Evolutionary conservation across 2,329 filamentous ascomycete genomes (phyloP).

Genomic region (Pezicula neosporulosa): DNA sequence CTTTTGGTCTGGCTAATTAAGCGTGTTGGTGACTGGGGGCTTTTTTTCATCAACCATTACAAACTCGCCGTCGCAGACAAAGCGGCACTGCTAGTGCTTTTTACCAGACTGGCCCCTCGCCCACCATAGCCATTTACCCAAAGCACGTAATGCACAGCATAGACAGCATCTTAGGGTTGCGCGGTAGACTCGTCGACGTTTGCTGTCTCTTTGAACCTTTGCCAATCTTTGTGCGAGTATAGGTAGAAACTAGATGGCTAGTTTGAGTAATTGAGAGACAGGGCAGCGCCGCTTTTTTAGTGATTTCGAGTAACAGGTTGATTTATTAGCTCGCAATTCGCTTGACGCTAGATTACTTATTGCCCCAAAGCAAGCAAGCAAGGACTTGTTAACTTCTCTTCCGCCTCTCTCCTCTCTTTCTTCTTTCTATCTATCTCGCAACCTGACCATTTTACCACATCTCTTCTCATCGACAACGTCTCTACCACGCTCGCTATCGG

Average conservation of each 20-base stretch:
- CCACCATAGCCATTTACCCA: background rate
- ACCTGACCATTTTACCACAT: background rate
- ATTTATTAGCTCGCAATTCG: background rate
- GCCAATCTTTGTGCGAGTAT: no score
- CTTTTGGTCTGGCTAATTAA: background rate
- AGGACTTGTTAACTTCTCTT: constrained; percentile 1
- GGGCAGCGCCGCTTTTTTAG: no score
- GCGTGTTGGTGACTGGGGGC: background rate
- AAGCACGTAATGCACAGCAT: background rate
- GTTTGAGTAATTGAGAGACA: no score
- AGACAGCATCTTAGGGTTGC: no score
- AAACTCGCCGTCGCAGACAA: no score
- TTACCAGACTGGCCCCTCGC: no score
- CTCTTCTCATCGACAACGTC: background rate
- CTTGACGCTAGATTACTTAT: background rate
- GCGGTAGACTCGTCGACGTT: no score
- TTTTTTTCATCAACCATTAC: background rate
- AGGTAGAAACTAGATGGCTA: no score
- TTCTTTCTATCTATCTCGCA: background rate
- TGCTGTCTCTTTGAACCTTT: no score
- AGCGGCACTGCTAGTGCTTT: no score
- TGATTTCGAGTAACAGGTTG: background rate
- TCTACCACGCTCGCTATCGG: background rate
- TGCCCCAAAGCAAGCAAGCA: background rate
- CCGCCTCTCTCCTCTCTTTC: constrained; percentile 3